Evolutionary conservation across 2,329 filamentous ascomycete species (phyloP), one percentile per base, ranked within the genome.

Genomic region (Eutypella sp.): DNA sequence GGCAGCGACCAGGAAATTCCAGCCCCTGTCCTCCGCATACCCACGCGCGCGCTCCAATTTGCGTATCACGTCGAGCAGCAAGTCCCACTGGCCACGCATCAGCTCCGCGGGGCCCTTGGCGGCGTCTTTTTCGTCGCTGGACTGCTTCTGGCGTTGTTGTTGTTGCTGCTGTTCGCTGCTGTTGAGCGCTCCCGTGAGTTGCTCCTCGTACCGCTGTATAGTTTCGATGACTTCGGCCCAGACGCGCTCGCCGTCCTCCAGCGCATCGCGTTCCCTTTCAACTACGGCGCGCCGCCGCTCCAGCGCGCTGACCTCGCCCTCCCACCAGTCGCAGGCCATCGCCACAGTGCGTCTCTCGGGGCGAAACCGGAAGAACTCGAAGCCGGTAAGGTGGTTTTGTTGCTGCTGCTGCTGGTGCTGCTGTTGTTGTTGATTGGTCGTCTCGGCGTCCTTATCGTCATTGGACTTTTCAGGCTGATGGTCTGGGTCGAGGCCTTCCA

Each of bases 1-100:
- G 10, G 85, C 86, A 42, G 81, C 87, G 4, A 90, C 82, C 16
- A 92, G 71, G 15, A 91, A 67, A 46, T 85, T 90, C 87, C 87
- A 92, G 15, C 76, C 74, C 46, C 78, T 78, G 1, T 72, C 67
- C 49, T 86, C 79, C 0, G 83, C 83, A 2, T 74, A 59, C 2
- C 71, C 67, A 22, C 82, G 57, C 18, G 75, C 73, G 15, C 71
- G 65, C 44, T 82, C 74, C 4, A 92, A 65, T 3, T 75, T 73
- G 1, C 57, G 54, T 11, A 84, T 74, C 4, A 84, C 75, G 3
- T 58, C 59, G 23, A 75, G 69, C 74, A 90, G 83, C 9, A 49
- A 76, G 72, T 4, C 56, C 59, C 85, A 65, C 46, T 82, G 77
- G 4, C 61, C 57, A 36, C 60, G 65, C 39, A 78, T 64, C 1